Evolutionary conservation across 2,329 filamentous ascomycete species (phyloP), one percentile per base, ranked within the genome.

Genomic region (Orbilia ellipsospora): DNA sequence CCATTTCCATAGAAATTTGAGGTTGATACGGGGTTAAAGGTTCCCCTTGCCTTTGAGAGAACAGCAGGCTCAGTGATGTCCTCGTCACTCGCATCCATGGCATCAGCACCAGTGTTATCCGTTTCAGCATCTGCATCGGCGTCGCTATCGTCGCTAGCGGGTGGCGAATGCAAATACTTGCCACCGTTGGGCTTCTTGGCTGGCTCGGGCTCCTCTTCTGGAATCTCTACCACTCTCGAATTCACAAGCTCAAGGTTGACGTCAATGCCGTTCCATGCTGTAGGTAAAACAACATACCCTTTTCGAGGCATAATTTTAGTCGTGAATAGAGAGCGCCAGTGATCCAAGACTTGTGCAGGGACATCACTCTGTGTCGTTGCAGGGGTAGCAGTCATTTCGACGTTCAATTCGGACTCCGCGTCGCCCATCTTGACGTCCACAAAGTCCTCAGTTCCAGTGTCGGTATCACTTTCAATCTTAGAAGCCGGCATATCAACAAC

Each of bases 381-480:
- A 54, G 62, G 61, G 13, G 64, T 51, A 28, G 66, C 57, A n/a
- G 57, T 57, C 54, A 73, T 65, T 40, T 79, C 77, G 10, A 75
- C 77, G 16, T 76, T 64, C 42, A 77, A 65, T 63, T 80, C 50
- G 81, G 81, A 23, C 69, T 86, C 84, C 15, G 84, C 84, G 79
- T 93, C 90, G 63, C 89, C 89, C 90, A 97, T 94, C 0, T 91
- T 92, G 15, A 99, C 90, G 80, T 97, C 92, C 4, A 98, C 92
- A 80, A 97, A 88, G 76, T 92, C 92, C 76, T 97, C 94, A 81
- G 97, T 94, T 8, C 93, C 92, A 81, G 94, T 77, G 66, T 86
- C 78, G 84, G 85, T 28, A 82, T 83, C 20, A 62, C 77, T 52
- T 69, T 76, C 59, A 73, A 77, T 60, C 77, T 80, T 36, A 7